Conservation (phyloP, 2,329 filamentous ascomycete species). For the Calcarisporium arbuscula region DNA sequence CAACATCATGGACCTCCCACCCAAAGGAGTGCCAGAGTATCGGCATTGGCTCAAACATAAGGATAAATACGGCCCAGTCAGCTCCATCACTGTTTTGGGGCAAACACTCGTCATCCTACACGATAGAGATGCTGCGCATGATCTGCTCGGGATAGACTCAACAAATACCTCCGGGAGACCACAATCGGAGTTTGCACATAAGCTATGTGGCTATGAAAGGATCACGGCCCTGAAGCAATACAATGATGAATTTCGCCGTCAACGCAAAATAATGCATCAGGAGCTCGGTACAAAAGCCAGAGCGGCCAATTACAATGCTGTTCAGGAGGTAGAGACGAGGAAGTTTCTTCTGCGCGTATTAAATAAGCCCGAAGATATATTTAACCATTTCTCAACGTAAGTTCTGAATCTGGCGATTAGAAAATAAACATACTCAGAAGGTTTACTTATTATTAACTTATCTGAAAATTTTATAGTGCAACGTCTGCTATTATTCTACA, state of each 20-base stretch:
- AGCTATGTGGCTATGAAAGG: slow-evolving; percentile 17
- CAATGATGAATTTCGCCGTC: slow-evolving; percentile 11
- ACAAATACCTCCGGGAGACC: slow-evolving; percentile 14
- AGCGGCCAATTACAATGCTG: slow-evolving; percentile 10
- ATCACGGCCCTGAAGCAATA: slow-evolving; percentile 13
- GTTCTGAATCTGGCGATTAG: no score
- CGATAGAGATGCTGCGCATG: slow-evolving; percentile 25
- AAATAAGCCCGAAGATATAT: slow-evolving; percentile 13
- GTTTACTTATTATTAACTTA: background rate
- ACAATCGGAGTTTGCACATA: slow-evolving; percentile 9
- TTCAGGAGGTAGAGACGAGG: slow-evolving; percentile 21
- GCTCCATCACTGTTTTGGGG: slow-evolving; percentile 18
- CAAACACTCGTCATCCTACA: slow-evolving; percentile 34
- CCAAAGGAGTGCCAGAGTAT: slow-evolving; percentile 20
- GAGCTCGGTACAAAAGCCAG: slow-evolving; percentile 19
- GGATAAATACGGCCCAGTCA: slow-evolving; percentile 21
- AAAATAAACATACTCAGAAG: background rate
- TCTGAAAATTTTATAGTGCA: slow-evolving; percentile 11
- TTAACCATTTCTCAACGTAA: slow-evolving; percentile 21
- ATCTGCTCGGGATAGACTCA: slow-evolving; percentile 25
- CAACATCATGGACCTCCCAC: slow-evolving; percentile 38
- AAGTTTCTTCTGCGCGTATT: slow-evolving; percentile 18
- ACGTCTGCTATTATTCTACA: slow-evolving; percentile 13
- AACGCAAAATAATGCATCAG: slow-evolving; percentile 24
- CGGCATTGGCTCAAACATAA: slow-evolving; percentile 28